Base-by-base conservation (phyloP, 2,329 filamentous ascomycete species). In the Epicoccum sorghinum region DNA sequence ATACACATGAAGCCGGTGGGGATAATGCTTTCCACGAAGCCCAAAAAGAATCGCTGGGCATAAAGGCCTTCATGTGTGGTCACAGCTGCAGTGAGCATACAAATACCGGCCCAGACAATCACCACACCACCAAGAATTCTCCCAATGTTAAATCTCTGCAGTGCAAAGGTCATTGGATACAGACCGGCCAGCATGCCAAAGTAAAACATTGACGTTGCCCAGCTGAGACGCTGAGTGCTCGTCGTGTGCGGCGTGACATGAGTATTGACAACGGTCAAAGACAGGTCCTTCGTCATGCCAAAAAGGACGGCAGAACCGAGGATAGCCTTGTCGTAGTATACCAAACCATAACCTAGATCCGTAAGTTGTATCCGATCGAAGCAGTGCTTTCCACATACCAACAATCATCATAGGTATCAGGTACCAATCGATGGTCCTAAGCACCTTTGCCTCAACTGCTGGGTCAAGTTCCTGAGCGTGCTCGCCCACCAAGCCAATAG, bases 141-240 rank as follows among this genome's bases (percentile, higher is more conserved):
- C n/a, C 86, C 83, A 1, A 85, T 79, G 55, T 85, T 79, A 76
- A 90, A 89, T 18, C 84, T 83, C 71, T 92, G 89, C 1, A 90
- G 78, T 0, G 83, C 78, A 55, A 88, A 90, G 0, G 87, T 87
- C 83, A 91, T 86, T 1, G 89, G 89, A 58, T 90, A 91, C 3
- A 89, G 77, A 0, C 89, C 89, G 0, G 83, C 85, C 2, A 93
- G 80, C 87, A 90, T 89, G 33, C 89, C 89, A 61, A 92, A 91
- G 77, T 91, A 92, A 77, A 92, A 91, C 65, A 91, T 79, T 0
- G 87, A 91, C 0, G 88, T 91, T 2, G 89, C 89, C 89, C 89
- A 92, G 61, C 83, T 87, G 25, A 92, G 81, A 9, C 89, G 82
- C 0, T 83, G 81, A 0, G 89, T 91, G 66, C 89, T 83, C 13